Conservation (phyloP, 1,284 basidiomycete species). For the Ceratobasidium sp. region DNA sequence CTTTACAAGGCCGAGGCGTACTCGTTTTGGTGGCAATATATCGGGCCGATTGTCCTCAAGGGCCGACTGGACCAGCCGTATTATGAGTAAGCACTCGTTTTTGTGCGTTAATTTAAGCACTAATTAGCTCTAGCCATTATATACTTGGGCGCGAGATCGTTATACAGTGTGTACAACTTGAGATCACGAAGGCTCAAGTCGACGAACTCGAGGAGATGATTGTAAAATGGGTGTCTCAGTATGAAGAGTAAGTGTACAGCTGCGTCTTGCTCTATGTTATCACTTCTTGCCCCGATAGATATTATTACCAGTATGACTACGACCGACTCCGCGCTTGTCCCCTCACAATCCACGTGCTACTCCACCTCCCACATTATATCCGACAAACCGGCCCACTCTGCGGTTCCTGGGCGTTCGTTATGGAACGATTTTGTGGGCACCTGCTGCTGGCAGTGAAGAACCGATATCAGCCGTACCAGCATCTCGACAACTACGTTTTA, state of each 20-base stretch:
- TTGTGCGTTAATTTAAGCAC: background rate
- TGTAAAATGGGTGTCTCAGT: conserved; percentile 39
- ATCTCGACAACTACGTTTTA: conserved; percentile 53
- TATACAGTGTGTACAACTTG: conserved; percentile 50
- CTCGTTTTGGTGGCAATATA: conserved; percentile 58
- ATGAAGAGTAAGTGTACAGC: conserved; percentile 40
- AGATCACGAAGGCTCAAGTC: conserved; percentile 55
- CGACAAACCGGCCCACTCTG: conserved; percentile 59
- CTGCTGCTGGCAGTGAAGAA: conserved; percentile 53
- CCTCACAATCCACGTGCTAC: conserved; percentile 60
- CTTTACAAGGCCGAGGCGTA: conserved; percentile 58
- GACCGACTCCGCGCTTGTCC: conserved; percentile 58
- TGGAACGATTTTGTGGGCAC: conserved; percentile 55
- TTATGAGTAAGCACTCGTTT: conserved; percentile 52
- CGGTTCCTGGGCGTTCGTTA: conserved; percentile 63
- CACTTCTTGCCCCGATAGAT: conserved; percentile 53
- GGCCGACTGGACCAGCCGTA: conserved; percentile 53
- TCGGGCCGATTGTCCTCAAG: conserved; percentile 54
- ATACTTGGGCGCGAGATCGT: conserved; percentile 50
- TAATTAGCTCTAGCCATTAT: background rate
- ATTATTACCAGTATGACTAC: conserved; percentile 59
- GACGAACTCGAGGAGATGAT: conserved; percentile 49
- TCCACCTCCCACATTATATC: conserved; percentile 60
- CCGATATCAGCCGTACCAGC: conserved; percentile 53
- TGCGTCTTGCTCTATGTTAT: background rate